A percentile compares a stretch with the other conserved stretches of the same genome.
These are phyloP conservation scores for Podospora pseudoanserina DNA, from an alignment of 495 filamentous ascomycete genomes.

Conservation along the genomic window DNA sequence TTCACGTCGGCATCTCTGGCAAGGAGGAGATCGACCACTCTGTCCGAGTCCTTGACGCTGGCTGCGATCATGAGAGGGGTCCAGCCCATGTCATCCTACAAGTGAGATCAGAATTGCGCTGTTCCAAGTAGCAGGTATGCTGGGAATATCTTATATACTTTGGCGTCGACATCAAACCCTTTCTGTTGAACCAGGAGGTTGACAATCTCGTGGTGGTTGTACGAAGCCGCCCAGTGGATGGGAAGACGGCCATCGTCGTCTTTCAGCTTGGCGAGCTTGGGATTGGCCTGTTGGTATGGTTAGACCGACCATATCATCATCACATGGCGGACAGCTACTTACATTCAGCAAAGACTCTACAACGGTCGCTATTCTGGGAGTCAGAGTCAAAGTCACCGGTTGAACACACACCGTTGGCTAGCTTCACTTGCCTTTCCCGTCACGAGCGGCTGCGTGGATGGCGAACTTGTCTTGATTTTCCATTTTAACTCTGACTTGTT, in stretches of 20 bases:
- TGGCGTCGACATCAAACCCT: constrained; percentile 82
- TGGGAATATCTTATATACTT: constrained; percentile 45
- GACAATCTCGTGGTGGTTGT: constrained; percentile 73
- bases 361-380: constrained; percentile 41
- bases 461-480: constrained; percentile 58
- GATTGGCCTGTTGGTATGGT: constrained; percentile 60
- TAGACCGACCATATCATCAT: background rate
- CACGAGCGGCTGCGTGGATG: constrained; percentile 83
- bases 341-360: constrained; percentile 79
- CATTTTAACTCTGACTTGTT: constrained; percentile 14
- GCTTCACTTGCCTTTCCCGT: constrained; percentile 68
- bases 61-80: constrained; percentile 92
- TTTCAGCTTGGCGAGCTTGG: constrained; percentile 66
- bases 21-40: constrained; percentile 69
- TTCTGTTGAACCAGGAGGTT: constrained; percentile 63
- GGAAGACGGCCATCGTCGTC: constrained; percentile 90
- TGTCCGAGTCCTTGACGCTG: constrained; percentile 68
- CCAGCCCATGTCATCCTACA: constrained; percentile 84
- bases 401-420: constrained; percentile 7
- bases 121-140: background rate
- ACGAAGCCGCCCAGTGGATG: constrained; percentile 91
- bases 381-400: constrained; percentile 15
- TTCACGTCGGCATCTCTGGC: constrained; percentile 79
- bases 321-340: constrained; percentile 25
- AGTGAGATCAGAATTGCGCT: background rate